phyloP scores from a whole-genome alignment of 2,329 filamentous ascomycete genomes.

The Fusarium nurragi region DNA sequence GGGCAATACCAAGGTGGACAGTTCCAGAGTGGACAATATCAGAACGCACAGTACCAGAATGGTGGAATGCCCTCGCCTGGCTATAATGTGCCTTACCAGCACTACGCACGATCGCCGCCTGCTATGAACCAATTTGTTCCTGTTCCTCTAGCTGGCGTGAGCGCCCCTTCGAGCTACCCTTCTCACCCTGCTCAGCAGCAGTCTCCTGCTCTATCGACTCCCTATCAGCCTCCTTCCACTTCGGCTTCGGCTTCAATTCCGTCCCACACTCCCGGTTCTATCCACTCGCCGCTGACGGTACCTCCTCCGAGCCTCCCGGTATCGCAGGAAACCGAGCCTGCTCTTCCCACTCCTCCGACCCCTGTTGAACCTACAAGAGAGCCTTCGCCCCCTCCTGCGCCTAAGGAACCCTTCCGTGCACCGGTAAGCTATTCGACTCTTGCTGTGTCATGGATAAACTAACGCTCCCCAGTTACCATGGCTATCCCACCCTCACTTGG shows the following conservation, averaged over 20 bases:
- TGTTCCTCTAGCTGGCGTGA: conserved; percentile 60
- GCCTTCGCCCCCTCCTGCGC: conserved; percentile 40
- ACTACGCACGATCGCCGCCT: conserved; percentile 60
- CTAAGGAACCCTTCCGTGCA: conserved; percentile 54
- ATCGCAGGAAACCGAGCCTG: conserved; percentile 51
- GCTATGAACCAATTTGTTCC: conserved; percentile 65
- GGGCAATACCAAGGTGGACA: conserved; percentile 48
- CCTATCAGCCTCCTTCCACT: conserved; percentile 64
- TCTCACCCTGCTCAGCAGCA: conserved; percentile 56
- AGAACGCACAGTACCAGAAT: conserved; percentile 39
- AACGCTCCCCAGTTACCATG: conserved; percentile 62
- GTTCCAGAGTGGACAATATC: conserved; percentile 53
- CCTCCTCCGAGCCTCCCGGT: conserved; percentile 60
- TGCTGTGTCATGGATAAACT: background rate
- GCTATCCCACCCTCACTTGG: conserved; percentile 61
- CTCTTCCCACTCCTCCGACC: conserved; percentile 39
- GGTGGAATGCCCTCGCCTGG: conserved; percentile 54
- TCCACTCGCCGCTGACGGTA: conserved; percentile 56
- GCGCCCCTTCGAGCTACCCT: conserved; percentile 58
- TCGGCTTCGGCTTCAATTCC: conserved; percentile 55
- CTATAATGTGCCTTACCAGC: conserved; percentile 53
- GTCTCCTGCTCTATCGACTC: conserved; percentile 64
- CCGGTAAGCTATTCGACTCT: conserved; percentile 54
- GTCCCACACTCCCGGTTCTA: conserved; percentile 64
- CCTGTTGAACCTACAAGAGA: conserved; percentile 38